Percentiles rank a stretch among this genome's conserved stretches.
These are phyloP conservation scores for Diaporthe ampelina DNA, from an alignment of 2,329 filamentous ascomycete species.

Conservation along the genomic window DNA sequence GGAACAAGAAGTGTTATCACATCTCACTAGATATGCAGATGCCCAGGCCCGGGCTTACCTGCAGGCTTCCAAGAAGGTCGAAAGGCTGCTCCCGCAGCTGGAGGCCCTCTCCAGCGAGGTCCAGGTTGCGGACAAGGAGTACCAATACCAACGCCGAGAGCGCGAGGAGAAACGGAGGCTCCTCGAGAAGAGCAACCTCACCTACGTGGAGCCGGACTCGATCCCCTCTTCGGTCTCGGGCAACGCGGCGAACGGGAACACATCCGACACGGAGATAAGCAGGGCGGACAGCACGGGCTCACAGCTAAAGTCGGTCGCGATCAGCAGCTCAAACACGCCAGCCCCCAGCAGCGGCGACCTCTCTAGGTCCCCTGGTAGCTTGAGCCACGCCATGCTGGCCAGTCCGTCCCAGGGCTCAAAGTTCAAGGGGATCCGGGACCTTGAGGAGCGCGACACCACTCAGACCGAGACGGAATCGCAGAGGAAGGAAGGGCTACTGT, in stretches of 20 bases:
- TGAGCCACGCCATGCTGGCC: conserved; percentile 59
- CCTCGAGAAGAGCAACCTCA: conserved; percentile 87
- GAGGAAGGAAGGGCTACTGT: conserved; percentile 93
- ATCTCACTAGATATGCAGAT: conserved; percentile 94
- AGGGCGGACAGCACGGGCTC: conserved; percentile 82
- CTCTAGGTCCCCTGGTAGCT: conserved; percentile 70
- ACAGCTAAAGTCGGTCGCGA: conserved; percentile 68
- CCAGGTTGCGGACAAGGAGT: conserved; percentile 95
- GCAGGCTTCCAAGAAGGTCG: conserved; percentile 86
- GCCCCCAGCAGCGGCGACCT: conserved; percentile 56
- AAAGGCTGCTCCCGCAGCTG: conserved; percentile 87
- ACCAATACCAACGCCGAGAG: conserved; percentile 94
- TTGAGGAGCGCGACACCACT: conserved; percentile 84
- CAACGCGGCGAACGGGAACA: conserved; percentile 59
- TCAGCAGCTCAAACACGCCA: conserved; percentile 57
- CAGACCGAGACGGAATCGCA: conserved; percentile 69
- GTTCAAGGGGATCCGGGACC: conserved; percentile 93
- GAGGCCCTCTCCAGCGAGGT: conserved; percentile 92
- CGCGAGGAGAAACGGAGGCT: conserved; percentile 93
- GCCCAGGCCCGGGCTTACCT: conserved; percentile 89
- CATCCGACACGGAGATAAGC: conserved; percentile 78
- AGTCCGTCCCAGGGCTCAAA: conserved; percentile 69
- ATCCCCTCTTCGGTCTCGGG: conserved; percentile 47
- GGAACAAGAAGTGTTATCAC: conserved; percentile 95
- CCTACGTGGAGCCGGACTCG: conserved; percentile 78